Evolutionary conservation across 2,329 filamentous ascomycete genomes (phyloP).

Genomic region (Hawksworthiomyces lignivorus): DNA sequence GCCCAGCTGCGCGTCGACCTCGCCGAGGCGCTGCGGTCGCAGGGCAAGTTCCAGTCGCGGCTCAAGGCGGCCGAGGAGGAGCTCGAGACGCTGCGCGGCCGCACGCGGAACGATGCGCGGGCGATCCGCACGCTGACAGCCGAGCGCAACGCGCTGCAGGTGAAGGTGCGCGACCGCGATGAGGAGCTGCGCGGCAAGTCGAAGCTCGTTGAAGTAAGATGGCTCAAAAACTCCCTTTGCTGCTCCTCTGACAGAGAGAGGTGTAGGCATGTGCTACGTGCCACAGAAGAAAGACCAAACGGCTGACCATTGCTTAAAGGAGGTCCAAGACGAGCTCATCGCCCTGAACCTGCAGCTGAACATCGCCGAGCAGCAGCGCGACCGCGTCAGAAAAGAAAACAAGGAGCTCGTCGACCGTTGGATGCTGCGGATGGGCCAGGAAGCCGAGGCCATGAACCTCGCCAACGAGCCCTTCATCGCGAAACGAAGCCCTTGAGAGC

Average conservation of each 20-base stretch:
- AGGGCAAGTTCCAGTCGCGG: slow-evolving; percentile 57
- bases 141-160: slow-evolving; percentile 54
- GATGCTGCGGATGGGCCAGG: slow-evolving; percentile 80
- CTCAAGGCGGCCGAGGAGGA: slow-evolving; percentile 57
- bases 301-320: slow-evolving; percentile 33
- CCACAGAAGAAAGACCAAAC: too few species aligned
- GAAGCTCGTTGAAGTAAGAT: slow-evolving; percentile 63
- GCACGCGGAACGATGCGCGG: slow-evolving; percentile 51
- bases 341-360: slow-evolving; percentile 81
- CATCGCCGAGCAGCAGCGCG: slow-evolving; percentile 68
- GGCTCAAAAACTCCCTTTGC: too few species aligned
- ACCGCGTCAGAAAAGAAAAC: slow-evolving; percentile 73
- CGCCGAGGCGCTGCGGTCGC: slow-evolving; percentile 67
- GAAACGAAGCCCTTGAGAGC: slow-evolving; percentile 11
- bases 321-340: slow-evolving; percentile 89
- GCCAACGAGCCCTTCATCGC: slow-evolving; percentile 41
- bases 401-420: slow-evolving; percentile 82
- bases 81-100: slow-evolving; percentile 49
- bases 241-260: too few species aligned
- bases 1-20: slow-evolving; percentile 61
- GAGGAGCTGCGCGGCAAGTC: slow-evolving; percentile 80
- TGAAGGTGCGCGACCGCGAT: slow-evolving; percentile 69
- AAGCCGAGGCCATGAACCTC: slow-evolving; percentile 81
- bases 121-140: slow-evolving; percentile 54
- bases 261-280: too few species aligned